Percentiles rank a stretch among this genome's conserved stretches.
These are phyloP conservation scores for Fusarium haematococcum DNA, from an alignment of 2,329 filamentous ascomycete genomes.

Conservation along the genomic window DNA sequence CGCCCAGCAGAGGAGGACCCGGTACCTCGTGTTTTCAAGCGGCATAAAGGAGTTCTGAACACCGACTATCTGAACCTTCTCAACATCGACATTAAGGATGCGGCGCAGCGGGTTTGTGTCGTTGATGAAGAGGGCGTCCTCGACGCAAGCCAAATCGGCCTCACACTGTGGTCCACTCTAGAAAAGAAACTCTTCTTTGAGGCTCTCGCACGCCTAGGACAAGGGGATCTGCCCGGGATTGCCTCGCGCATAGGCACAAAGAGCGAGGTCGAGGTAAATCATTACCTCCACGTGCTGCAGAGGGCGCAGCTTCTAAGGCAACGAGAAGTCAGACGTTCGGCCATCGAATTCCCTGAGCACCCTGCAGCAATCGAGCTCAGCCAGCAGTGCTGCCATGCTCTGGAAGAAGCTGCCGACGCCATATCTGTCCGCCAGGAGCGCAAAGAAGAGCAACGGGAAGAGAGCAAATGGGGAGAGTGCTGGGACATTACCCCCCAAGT, in stretches of 20 bases:
- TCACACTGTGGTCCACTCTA: slow-evolving; percentile 73
- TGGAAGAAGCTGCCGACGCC: slow-evolving; percentile 77
- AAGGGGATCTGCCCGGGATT: slow-evolving; percentile 71
- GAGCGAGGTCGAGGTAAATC: slow-evolving; percentile 76
- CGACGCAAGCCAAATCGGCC: slow-evolving; percentile 71
- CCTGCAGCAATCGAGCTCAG: slow-evolving; percentile 81
- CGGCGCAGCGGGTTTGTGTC: slow-evolving; percentile 52
- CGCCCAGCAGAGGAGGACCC: slow-evolving; percentile 42
- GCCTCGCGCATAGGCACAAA: slow-evolving; percentile 76
- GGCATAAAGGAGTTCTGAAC: slow-evolving; percentile 58
- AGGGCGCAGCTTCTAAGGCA: slow-evolving; percentile 58
- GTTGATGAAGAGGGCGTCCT: slow-evolving; percentile 47
- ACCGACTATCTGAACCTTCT: slow-evolving; percentile 62
- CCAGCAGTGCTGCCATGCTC: slow-evolving; percentile 69
- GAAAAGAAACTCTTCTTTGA: slow-evolving; percentile 81
- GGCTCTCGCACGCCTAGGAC: slow-evolving; percentile 72
- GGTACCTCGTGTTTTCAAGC: slow-evolving; percentile 56
- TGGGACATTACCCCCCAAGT: slow-evolving; percentile 72
- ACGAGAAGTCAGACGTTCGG: slow-evolving; percentile 45
- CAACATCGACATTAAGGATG: slow-evolving; percentile 70
- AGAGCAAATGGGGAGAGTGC: slow-evolving; percentile 67
- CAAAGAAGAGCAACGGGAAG: slow-evolving; percentile 71
- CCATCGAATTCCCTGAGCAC: slow-evolving; percentile 65
- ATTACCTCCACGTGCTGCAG: slow-evolving; percentile 75
- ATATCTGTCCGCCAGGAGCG: slow-evolving; percentile 73